These are phyloP conservation scores for Stephania yunnanensis DNA, from an alignment of 164 flowering plant genomes.

Conservation along the genomic window DNA sequence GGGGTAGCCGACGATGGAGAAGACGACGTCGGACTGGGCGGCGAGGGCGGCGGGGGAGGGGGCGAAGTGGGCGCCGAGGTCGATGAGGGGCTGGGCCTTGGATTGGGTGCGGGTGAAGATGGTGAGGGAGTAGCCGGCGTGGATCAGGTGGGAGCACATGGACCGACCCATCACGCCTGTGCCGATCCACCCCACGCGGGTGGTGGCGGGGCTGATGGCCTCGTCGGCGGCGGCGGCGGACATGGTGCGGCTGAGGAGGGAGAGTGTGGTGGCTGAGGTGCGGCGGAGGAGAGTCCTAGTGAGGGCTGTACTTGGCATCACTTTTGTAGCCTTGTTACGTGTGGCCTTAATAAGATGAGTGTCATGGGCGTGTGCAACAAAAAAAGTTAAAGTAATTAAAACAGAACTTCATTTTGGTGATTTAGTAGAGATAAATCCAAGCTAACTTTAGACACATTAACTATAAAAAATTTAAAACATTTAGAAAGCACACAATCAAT, in stretches of 20 bases:
- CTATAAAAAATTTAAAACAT: too few relatives aligned
- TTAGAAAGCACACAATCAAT: too few relatives aligned
- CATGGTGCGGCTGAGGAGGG: constrained; percentile 39
- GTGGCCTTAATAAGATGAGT: too few relatives aligned
- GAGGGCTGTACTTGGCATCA: background rate
- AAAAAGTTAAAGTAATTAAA: too few relatives aligned
- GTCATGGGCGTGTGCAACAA: too few relatives aligned
- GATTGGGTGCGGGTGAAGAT: constrained; percentile 89
- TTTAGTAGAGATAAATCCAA: too few relatives aligned
- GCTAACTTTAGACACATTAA: too few relatives aligned
- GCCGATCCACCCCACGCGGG: constrained; percentile 97
- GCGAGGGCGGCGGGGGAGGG: constrained; percentile 67
- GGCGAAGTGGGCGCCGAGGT: constrained; percentile 67
- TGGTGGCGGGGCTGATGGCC: constrained; percentile 45
- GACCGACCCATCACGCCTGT: constrained; percentile 95
- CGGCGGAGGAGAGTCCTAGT: background rate
- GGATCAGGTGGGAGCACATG: constrained; percentile 82
- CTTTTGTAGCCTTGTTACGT: too few relatives aligned
- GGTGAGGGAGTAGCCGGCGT: constrained; percentile 80
- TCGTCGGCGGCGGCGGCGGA: constrained; percentile 32
- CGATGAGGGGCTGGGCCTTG: constrained; percentile 73
- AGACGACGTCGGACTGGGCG: constrained; percentile 74
- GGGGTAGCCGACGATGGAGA: constrained; percentile 96
- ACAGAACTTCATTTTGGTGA: too few relatives aligned
- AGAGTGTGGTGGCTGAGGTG: constrained; percentile 4